Evolutionary conservation across 169 alveolate species (phyloP), one percentile per base, ranked within the genome.

Genomic region (Babesia ovis): DNA sequence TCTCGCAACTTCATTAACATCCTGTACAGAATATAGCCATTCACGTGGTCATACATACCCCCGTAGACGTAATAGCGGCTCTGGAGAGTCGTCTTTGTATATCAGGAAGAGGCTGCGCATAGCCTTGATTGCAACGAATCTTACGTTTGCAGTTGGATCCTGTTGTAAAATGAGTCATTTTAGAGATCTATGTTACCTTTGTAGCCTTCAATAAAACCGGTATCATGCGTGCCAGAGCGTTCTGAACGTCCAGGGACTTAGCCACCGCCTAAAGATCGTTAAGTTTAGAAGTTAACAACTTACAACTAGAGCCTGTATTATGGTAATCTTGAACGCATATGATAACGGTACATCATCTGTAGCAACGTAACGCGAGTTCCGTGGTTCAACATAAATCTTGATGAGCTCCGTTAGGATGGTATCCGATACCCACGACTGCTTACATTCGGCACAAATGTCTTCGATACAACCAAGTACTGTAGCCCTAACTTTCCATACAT

Each of bases 401-500:
- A 48, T 29, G 34, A 81, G 37, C 43, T 81, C 85, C 5, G 58
- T 54, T 34, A 81, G 46, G 23, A 81, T 60, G 31, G 41, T 48
- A 60, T 81, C 72, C 12, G 43, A 55, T 18, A 64, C 80, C 89
- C 89, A 81, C 32, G 58, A 25, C 20, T 57, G 56, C 51, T 75
- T 55, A 53, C 83, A 43, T 14, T 64, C 89, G 39, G n/a, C 59
- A 39, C 79, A 71, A 32, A 81, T 31, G 25, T 23, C 45, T 41
- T 72, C 85, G 14, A 81, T 41, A 59, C 84, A 68, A 48, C 16
- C 23, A 20, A 81, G 45, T 14, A 72, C 74, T 42, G 89, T 59
- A 51, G 16, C 62, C 42, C 89, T 1, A n/a, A 81, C 89, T 60
- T 81, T 81, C 84, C 85, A 81, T 23, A 81, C 89, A 32, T 41